Evolutionary conservation across 805 yeast species (phyloP), one percentile per base, ranked within the genome.

Genomic region (Saccharomycopsis schoenii): DNA sequence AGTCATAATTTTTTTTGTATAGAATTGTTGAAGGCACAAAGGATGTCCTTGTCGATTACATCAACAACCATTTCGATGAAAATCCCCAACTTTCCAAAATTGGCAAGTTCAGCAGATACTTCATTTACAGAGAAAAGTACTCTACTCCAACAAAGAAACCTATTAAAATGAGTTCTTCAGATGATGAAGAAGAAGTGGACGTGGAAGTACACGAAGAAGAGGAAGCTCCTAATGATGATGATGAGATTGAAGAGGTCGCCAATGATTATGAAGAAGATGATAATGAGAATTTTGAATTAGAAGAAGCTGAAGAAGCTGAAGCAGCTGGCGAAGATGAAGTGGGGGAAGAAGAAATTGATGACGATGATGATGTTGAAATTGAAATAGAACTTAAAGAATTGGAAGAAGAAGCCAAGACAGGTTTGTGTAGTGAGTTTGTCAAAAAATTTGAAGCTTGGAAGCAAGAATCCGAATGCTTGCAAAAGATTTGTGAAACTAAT

Each of bases 1-100:
- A 47, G 19, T 47, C 37, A 19, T 56, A 11, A 14, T 47, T 24
- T 5, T 47, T 19, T 4, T 43, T 17, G 8, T 24, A 29, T 57
- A 69, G 74, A 47, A 66, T 61, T 17, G 29, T 63, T 40, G 68
- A 65, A 21, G 74, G 74, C 10, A 69, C 72, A 39, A 72, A 72
- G 63, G 58, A 68, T 1, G 64, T 66, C 29, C 61, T 72, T 58
- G 74, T 71, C 61, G 70, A 69, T 37, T 68, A 72, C 64, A 60
- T 72, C 25, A 50, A 57, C 43, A 65, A 57, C 47, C 67, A 69
- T 61, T 67, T 72, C 57, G 71, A 70, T 59, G 63, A 65, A 60
- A 69, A 71, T 58, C 74, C 74, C 17, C 72, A 70, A 62, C 67
- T 71, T 62, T 71, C 65, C 56, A 64, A 62, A 21, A 66, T 66